Evolutionary conservation across 139 green algal species (phyloP).

Genomic region (Picochlorum costavermella): DNA sequence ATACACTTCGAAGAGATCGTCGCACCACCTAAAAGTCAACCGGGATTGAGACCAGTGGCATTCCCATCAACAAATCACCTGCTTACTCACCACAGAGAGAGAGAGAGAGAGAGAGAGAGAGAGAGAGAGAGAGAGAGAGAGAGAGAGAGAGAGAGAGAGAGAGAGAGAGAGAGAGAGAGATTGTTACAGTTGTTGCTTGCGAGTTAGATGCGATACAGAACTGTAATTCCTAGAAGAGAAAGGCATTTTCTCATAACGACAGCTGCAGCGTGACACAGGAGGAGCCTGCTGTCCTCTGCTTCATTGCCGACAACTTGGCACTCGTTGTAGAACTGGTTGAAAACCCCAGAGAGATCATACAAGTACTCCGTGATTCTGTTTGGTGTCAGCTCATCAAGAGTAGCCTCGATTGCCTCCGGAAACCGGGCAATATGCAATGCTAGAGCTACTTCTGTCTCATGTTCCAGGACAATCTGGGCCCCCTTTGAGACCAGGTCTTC

Average conservation of each 20-base stretch:
- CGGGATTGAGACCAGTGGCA: too few relatives aligned
- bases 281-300: conserved; percentile 69
- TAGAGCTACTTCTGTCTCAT: conserved; percentile 41
- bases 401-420: conserved; percentile 73
- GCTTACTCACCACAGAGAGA: too few relatives aligned
- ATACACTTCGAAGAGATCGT: too few relatives aligned
- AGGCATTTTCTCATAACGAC: conserved; percentile 87
- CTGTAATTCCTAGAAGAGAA: conserved; percentile 83
- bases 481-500: conserved; percentile 31
- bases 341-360: conserved; percentile 79
- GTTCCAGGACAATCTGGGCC: conserved; percentile 32
- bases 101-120: too few relatives aligned
- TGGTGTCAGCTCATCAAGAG: conserved; percentile 72
- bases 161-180: too few relatives aligned
- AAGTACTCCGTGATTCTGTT: conserved; percentile 92
- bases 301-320: conserved; percentile 83
- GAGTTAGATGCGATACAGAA: conserved; percentile 79
- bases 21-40: too few relatives aligned
- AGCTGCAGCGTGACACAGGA: conserved; percentile 82
- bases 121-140: too few relatives aligned
- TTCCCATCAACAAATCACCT: too few relatives aligned
- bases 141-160: too few relatives aligned
- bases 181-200: too few relatives aligned
- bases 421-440: conserved; percentile 55
- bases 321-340: conserved; percentile 90